Evolutionary conservation across 225 moss, liverwort and hornwort species (phyloP).

Genomic region (Pleurozium schreberi): DNA sequence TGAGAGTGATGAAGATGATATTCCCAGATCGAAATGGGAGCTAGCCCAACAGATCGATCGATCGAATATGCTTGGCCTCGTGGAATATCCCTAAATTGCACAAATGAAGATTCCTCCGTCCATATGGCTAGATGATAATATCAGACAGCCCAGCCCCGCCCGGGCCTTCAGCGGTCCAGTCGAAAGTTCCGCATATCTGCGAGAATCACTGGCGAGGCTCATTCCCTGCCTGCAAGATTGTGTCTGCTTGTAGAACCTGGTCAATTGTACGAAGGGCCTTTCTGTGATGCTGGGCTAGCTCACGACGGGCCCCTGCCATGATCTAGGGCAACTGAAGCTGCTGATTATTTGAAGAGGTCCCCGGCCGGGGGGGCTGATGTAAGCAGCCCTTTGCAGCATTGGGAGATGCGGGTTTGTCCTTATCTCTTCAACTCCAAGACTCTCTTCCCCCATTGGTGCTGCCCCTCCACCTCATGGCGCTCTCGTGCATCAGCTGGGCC

Average conservation of each 20-base stretch:
- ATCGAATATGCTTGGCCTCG: neutral
- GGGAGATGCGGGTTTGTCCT: constrained; percentile 26
- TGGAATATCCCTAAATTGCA: neutral
- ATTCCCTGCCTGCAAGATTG: constrained; percentile 5
- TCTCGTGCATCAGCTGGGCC: constrained; percentile 5
- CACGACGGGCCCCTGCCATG: neutral
- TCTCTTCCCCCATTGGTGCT: neutral
- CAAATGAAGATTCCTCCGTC: neutral
- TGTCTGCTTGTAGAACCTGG: neutral
- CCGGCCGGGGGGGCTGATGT: constrained; percentile 9
- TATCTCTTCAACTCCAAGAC: constrained; percentile 14
- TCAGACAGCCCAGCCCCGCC: neutral
- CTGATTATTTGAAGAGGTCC: constrained; percentile 15
- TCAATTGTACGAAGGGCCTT: constrained; percentile 26
- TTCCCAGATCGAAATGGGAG: neutral
- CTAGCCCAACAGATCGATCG: neutral
- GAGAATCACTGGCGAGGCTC: constrained; percentile 3
- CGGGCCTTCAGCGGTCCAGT: neutral
- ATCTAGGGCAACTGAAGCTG: neutral
- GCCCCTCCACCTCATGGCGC: neutral
- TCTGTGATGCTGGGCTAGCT: neutral
- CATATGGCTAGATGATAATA: neutral
- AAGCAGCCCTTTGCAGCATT: constrained; percentile 5
- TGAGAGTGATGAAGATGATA: neutral
- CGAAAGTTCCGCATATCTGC: neutral